Conservation (phyloP, 257 asterid genomes). For the Mitragyna speciosa region DNA sequence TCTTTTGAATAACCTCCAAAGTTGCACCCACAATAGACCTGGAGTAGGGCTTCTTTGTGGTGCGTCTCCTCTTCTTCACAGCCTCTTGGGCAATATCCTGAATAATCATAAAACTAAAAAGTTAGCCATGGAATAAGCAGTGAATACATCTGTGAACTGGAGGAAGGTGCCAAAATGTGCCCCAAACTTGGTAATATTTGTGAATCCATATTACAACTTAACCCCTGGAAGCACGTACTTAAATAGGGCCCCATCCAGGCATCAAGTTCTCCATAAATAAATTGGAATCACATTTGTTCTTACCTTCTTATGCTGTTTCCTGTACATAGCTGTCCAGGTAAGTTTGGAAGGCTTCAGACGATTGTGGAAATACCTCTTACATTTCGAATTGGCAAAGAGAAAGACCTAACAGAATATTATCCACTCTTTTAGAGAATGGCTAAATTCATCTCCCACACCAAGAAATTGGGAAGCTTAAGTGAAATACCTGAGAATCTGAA, state of each 20-base stretch:
- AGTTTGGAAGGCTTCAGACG: slow-evolving; percentile 54
- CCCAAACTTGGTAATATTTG: not conserved
- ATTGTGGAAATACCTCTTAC: slow-evolving; percentile 50
- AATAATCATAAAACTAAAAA: no score
- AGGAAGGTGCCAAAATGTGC: not conserved
- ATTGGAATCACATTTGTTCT: not conserved
- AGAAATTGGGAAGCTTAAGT: not conserved
- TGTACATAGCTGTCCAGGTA: slow-evolving; percentile 53
- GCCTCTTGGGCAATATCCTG: slow-evolving; percentile 52
- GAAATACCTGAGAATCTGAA: slow-evolving; percentile 51
- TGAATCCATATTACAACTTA: not conserved
- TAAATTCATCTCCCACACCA: not conserved
- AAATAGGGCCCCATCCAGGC: not conserved
- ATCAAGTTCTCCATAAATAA: not conserved
- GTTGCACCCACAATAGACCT: slow-evolving; percentile 58
- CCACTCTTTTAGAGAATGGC: not conserved
- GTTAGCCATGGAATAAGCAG: not conserved
- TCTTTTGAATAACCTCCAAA: slow-evolving; percentile 49
- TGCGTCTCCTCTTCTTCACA: slow-evolving; percentile 47
- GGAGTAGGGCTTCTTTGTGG: slow-evolving; percentile 51
- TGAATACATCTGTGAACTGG: not conserved
- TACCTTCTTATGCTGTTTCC: slow-evolving; percentile 58
- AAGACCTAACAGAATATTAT: slow-evolving; percentile 34
- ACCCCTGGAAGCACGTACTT: not conserved
- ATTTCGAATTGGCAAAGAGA: slow-evolving; percentile 46